These are phyloP conservation scores for Coffea eugenioides DNA, from an alignment of 257 asterid genomes.

Conservation along the genomic window DNA sequence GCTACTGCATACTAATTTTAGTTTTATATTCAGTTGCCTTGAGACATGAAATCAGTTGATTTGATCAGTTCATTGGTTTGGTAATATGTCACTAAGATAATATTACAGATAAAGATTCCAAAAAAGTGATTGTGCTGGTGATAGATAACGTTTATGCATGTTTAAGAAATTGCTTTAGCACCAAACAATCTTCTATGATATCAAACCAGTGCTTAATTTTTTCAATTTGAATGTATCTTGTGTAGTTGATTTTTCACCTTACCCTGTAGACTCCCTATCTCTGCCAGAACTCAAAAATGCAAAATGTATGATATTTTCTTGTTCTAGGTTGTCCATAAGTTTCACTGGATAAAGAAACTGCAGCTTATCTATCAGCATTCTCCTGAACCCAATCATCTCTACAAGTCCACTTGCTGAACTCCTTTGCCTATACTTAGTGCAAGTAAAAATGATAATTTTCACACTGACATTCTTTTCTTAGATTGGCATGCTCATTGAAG, in stretches of 20 bases:
- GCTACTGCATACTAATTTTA: neutral
- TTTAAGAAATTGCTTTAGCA: neutral
- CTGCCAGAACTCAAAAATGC: too few relatives aligned
- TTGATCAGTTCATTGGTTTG: neutral
- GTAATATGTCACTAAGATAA: too few relatives aligned
- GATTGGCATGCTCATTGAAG: conserved; percentile 82
- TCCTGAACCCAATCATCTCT: neutral
- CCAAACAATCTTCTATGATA: too few relatives aligned
- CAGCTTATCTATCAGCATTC: neutral
- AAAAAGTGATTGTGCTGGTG: neutral
- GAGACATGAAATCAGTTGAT: too few relatives aligned
- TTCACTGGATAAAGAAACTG: neutral
- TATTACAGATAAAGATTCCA: neutral
- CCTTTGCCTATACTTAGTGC: neutral
- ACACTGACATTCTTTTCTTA: conserved; percentile 23
- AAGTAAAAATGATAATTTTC: neutral
- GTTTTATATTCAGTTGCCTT: neutral
- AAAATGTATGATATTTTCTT: too few relatives aligned
- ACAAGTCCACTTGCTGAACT: neutral
- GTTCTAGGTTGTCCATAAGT: neutral
- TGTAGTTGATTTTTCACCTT: neutral
- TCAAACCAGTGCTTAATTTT: neutral
- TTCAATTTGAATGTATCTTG: neutral
- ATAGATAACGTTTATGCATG: neutral
- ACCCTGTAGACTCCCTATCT: neutral